Conservation (phyloP, 169 alveolate species). For the Eimeria tenella region DNA sequence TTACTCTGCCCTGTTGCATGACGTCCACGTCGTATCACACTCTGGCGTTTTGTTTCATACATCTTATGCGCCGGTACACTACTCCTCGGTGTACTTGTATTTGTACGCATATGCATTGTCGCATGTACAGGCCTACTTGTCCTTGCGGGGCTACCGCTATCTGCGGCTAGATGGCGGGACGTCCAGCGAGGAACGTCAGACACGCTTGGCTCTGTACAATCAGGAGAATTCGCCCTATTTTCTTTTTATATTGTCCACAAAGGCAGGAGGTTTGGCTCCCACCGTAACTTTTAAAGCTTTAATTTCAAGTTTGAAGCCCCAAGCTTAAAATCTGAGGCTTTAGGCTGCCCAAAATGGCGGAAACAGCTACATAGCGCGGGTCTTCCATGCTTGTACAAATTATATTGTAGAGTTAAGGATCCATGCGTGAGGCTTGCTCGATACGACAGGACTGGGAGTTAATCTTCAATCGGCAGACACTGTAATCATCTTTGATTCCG, state of each 20-base stretch:
- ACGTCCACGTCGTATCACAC: too few species aligned
- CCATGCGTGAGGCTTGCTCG: neutral
- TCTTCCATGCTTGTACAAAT: too few species aligned
- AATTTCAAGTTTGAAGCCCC: neutral
- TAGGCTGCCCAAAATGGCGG: too few species aligned
- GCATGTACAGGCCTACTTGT: conserved; percentile 34
- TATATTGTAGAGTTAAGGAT: neutral
- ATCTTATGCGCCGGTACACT: too few species aligned
- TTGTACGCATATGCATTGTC: neutral
- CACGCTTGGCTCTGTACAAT: conserved; percentile 82
- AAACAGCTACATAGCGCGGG: too few species aligned
- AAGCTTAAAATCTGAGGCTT: neutral
- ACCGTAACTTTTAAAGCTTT: neutral
- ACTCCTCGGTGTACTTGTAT: too few species aligned
- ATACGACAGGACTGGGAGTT: conserved; percentile 90
- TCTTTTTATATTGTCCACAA: conserved; percentile 92
- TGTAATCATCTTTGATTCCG: conserved; percentile 97
- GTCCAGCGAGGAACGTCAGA: conserved; percentile 91
- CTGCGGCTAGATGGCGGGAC: conserved; percentile 90
- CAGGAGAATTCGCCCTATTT: conserved; percentile 89
- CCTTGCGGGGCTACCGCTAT: conserved; percentile 28
- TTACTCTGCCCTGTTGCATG: too few species aligned
- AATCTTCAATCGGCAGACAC: conserved; percentile 98
- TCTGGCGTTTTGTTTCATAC: too few species aligned
- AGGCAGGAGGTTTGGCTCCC: conserved; percentile 90